These are phyloP conservation scores for Mucor indicus DNA, from an alignment of 371 early-diverging fungal species.

Conservation along the genomic window DNA sequence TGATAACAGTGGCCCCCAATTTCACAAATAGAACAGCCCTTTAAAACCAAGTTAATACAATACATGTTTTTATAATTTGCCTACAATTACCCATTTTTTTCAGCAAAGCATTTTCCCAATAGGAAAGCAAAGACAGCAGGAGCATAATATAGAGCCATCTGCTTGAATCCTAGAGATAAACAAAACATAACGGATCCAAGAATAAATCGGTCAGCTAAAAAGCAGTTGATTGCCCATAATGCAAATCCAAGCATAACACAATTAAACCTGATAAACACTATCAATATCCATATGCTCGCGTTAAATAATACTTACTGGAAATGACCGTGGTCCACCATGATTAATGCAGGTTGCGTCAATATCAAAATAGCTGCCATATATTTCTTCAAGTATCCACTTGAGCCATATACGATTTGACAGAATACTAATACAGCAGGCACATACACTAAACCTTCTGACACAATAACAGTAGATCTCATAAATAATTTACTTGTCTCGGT, in stretches of 20 bases:
- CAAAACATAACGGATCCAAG: slow-evolving; percentile 79
- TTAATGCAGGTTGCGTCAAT: slow-evolving; percentile 81
- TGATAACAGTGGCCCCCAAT: slow-evolving; percentile 72
- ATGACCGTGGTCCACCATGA: slow-evolving; percentile 93
- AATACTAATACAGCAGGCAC: slow-evolving; percentile 71
- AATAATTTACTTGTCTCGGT: slow-evolving; percentile 70
- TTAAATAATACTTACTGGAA: slow-evolving; percentile 68
- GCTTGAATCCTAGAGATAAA: slow-evolving; percentile 85
- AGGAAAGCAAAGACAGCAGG: slow-evolving; percentile 87
- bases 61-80: neutral
- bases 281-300: no score
- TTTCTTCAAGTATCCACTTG: slow-evolving; percentile 30
- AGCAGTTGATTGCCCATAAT: slow-evolving; percentile 70
- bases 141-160: slow-evolving; percentile 95
- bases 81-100: slow-evolving; percentile 33
- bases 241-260: slow-evolving; percentile 90
- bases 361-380: slow-evolving; percentile 58
- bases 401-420: slow-evolving; percentile 44
- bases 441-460: slow-evolving; percentile 75
- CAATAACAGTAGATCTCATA: slow-evolving; percentile 85
- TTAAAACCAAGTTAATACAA: neutral
- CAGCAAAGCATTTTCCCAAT: slow-evolving; percentile 69
- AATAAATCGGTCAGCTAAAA: slow-evolving; percentile 57
- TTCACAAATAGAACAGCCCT: slow-evolving; percentile 62
- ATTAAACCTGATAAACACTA: slow-evolving; percentile 70